Conservation (phyloP, 2,329 filamentous ascomycete species). For the Magnaporthales sp. region DNA sequence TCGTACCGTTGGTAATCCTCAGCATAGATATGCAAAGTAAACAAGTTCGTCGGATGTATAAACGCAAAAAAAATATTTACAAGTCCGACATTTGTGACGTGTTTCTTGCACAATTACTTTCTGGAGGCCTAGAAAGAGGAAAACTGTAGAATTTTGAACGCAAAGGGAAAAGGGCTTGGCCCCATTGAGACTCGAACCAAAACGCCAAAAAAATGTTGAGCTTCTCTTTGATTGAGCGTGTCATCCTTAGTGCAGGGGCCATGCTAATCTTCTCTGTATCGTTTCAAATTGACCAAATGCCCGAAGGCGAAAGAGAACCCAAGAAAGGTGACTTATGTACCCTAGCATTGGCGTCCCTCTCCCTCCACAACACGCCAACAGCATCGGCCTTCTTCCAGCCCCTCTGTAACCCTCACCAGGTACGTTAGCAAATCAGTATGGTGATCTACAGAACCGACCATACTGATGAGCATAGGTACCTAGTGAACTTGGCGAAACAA, state of each 20-base stretch:
- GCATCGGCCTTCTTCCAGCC: background rate
- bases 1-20: too few relatives aligned
- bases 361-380: background rate
- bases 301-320: conserved; percentile 13
- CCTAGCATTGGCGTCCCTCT: background rate
- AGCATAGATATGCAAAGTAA: too few relatives aligned
- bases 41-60: too few relatives aligned
- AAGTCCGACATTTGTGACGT: too few relatives aligned
- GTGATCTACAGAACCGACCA: background rate
- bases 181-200: background rate
- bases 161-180: background rate
- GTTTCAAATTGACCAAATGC: conserved; percentile 20
- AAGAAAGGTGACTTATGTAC: background rate
- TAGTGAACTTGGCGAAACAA: too few relatives aligned
- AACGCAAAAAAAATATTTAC: background rate
- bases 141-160: background rate
- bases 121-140: background rate
- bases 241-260: conserved; percentile 72
- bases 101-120: too few relatives aligned
- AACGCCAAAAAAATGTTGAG: conserved; percentile 52
- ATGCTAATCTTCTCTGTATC: conserved; percentile 20
- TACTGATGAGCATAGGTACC: too few relatives aligned
- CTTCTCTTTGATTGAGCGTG: conserved; percentile 62
- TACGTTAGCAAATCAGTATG: background rate
- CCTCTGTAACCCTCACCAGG: background rate